Conservation (phyloP, 1,139 yeast species). For the Suhomyces bolitotheri region DNA sequence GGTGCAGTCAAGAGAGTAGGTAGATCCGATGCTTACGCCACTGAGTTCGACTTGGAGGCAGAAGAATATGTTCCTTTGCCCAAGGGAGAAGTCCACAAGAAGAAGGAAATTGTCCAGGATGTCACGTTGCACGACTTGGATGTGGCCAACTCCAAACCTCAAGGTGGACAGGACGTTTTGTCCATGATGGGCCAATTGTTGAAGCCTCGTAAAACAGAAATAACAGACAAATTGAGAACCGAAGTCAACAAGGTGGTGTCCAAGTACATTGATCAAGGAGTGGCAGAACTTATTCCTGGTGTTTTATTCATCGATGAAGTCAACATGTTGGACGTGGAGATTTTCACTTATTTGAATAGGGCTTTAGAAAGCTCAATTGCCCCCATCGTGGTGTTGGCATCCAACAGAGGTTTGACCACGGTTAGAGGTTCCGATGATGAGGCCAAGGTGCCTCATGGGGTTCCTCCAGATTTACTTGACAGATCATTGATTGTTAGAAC, state of each 20-base stretch:
- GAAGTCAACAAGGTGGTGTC: slow-evolving; percentile 97
- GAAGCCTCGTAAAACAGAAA: slow-evolving; percentile 97
- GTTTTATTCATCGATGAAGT: slow-evolving; percentile 97
- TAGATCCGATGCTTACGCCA: slow-evolving; percentile 95
- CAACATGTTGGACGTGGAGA: slow-evolving; percentile 95
- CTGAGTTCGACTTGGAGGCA: slow-evolving; percentile 96
- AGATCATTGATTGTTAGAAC: slow-evolving; percentile 90
- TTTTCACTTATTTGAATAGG: slow-evolving; percentile 89
- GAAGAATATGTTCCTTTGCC: slow-evolving; percentile 98
- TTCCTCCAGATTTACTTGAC: slow-evolving; percentile 93
- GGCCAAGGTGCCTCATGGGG: slow-evolving; percentile 85
- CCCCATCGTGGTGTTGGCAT: slow-evolving; percentile 92
- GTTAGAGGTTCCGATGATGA: slow-evolving; percentile 84
- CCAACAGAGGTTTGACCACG: slow-evolving; percentile 90
- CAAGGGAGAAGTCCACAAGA: slow-evolving; percentile 97
- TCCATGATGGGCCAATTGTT: slow-evolving; percentile 98
- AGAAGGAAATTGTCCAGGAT: slow-evolving; percentile 97
- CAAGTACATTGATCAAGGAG: slow-evolving; percentile 95
- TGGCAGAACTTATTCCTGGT: slow-evolving; percentile 97
- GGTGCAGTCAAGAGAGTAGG: slow-evolving; percentile 98
- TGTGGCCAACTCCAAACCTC: slow-evolving; percentile 95
- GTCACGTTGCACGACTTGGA: slow-evolving; percentile 95
- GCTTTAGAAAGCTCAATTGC: slow-evolving; percentile 92
- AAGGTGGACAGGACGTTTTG: slow-evolving; percentile 97
- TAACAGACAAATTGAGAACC: slow-evolving; percentile 88